A percentile compares a stretch with the other conserved stretches of the same genome.
Evolutionary conservation across 805 yeast genomes (phyloP).

Genomic region (Debaryomyces castellii): DNA sequence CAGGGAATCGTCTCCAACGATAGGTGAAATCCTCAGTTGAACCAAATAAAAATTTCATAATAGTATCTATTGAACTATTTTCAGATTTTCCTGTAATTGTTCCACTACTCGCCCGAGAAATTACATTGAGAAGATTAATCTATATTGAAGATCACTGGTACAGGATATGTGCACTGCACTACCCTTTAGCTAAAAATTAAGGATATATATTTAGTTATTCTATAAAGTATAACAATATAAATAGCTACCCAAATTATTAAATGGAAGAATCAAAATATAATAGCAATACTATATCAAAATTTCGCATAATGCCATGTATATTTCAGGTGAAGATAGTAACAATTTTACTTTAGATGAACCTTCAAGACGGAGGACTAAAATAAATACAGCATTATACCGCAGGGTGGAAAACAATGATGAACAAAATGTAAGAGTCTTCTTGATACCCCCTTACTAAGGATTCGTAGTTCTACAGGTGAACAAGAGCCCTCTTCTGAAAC

Average conservation of each 20-base stretch:
- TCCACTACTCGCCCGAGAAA: no score
- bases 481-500: background rate
- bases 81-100: no score
- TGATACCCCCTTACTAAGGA: constrained; percentile 2
- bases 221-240: no score
- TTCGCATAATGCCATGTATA: constrained; percentile 2
- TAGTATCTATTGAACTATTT: no score
- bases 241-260: background rate
- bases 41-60: no score
- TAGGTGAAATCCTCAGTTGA: no score
- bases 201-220: no score
- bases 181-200: no score
- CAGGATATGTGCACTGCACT: no score
- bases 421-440: constrained; percentile 1
- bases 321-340: constrained; percentile 3
- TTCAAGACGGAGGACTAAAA: background rate
- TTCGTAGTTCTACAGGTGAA: background rate
- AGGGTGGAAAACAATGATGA: background rate
- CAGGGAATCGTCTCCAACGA: no score
- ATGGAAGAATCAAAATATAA: background rate
- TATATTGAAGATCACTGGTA: no score
- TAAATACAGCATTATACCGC: background rate
- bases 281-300: background rate
- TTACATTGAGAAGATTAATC: no score
- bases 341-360: constrained; percentile 2